phyloP scores from a whole-genome alignment of 208 protist genomes.

The Crithidia expoeki region DNA sequence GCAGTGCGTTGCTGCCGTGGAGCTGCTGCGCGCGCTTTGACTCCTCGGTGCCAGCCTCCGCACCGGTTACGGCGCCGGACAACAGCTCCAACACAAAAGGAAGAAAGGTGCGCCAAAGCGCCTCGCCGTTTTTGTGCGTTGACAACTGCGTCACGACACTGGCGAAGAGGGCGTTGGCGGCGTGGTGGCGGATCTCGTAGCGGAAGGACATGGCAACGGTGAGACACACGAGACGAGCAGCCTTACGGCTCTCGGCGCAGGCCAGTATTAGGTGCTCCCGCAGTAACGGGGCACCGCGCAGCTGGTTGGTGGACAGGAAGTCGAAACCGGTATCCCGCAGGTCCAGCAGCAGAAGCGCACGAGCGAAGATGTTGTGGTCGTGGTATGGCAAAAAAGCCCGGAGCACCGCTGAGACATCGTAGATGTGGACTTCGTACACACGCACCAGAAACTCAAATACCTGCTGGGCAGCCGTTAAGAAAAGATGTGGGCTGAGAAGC shows the following conservation, averaged over 20 bases:
- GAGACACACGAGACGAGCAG: constrained; percentile 67
- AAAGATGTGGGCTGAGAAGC: constrained; percentile 83
- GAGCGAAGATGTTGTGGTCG: constrained; percentile 86
- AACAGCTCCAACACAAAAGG: constrained; percentile 81
- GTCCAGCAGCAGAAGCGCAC: constrained; percentile 78
- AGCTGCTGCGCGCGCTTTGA: constrained; percentile 15
- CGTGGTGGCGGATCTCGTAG: constrained; percentile 59
- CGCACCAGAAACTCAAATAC: constrained; percentile 88
- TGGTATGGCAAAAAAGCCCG: constrained; percentile 85
- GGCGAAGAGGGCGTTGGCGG: constrained; percentile 84
- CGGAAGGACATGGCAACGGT: constrained; percentile 56
- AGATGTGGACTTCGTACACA: constrained; percentile 86
- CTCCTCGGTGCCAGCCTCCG: constrained; percentile 31
- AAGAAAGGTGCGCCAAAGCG: constrained; percentile 74
- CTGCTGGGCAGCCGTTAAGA: constrained; percentile 85
- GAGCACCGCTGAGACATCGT: constrained; percentile 74
- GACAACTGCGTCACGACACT: constrained; percentile 66
- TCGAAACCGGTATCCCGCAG: constrained; percentile 85
- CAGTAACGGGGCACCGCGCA: constrained; percentile 73
- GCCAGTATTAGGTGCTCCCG: constrained; percentile 76
- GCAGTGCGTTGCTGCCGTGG: constrained; percentile 1
- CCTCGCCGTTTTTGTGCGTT: constrained; percentile 60
- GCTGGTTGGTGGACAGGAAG: constrained; percentile 83
- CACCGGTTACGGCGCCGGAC: constrained; percentile 30
- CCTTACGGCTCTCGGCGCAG: constrained; percentile 77